Evolutionary conservation across 768 basidiomycete genomes (phyloP), one percentile per base, ranked within the genome.

Genomic region (Amanita phalloides): DNA sequence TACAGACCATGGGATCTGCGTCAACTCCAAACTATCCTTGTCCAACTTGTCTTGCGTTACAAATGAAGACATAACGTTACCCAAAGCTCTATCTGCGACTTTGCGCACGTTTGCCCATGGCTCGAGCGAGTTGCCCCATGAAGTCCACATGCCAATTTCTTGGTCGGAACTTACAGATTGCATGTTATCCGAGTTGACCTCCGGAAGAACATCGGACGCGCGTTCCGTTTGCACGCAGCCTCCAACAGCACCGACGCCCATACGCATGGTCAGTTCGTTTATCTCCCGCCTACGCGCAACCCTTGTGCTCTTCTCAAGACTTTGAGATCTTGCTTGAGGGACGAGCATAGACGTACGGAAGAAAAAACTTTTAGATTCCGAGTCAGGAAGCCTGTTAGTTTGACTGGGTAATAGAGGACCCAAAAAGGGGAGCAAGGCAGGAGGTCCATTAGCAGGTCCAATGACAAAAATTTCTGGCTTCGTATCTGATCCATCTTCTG

Each of bases 221-320:
- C 67, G 61, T 30, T 65, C 61, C 25, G 62, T 57, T 42, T 79
- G 81, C 5, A 90, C 60, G 6, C 69, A 59, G 9, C 90, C 90
- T 8, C 90, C 90, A 6, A 89, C 74, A 0, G 77, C 76, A 32
- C 84, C 86, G 35, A 90, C 72, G 4, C 79, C 90, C 81, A 90
- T 88, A n/a, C 86, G 78, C 74, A 89, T 84, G 0, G 78, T 82
- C 42, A 92, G 67, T 59, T 88, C 83, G 62, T 92, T 92, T 50
- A 90, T 78, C 57, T 90, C 84, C 52, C 79, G 71, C 53, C 90
- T 72, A 33, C 90, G 71, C 3, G 69, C 66, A 54, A 83, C 71
- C 43, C 90, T 78, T 46, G 71, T 76, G 6, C 69, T 64, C 41
- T 71, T 73, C 61, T 92, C 90, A 9, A 69, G 65, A 2, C 60